Conservation (phyloP, 371 early-diverging fungal genomes). For the Mortierella sp. region DNA sequence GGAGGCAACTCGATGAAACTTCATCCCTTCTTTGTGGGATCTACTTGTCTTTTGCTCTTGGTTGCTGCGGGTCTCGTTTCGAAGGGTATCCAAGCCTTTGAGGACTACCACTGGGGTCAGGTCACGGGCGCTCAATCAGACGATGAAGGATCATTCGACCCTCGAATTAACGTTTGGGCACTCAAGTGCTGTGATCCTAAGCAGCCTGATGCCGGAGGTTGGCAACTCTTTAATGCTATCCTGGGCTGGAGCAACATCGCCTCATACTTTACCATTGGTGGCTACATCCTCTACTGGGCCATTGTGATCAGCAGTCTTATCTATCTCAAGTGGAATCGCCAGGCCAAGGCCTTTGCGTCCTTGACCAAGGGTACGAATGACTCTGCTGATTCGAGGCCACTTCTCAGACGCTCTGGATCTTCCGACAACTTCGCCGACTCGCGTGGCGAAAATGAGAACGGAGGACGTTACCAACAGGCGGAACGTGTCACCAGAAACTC, state of each 20-base stretch:
- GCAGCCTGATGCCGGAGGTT: constrained; percentile 60
- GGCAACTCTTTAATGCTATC: constrained; percentile 78
- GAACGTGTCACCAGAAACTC: too few species aligned
- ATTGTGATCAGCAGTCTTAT: constrained; percentile 54
- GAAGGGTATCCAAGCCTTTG: constrained; percentile 55
- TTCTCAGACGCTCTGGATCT: too few species aligned
- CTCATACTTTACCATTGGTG: constrained; percentile 60
- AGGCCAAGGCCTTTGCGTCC: constrained; percentile 22
- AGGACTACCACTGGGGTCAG: constrained; percentile 35
- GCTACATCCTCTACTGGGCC: constrained; percentile 70
- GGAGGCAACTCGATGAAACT: constrained; percentile 73
- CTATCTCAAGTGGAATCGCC: constrained; percentile 27
- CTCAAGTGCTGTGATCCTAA: constrained; percentile 47
- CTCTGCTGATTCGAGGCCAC: too few species aligned
- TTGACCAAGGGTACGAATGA: too few species aligned
- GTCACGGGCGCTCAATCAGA: constrained; percentile 59
- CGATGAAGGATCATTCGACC: constrained; percentile 54
- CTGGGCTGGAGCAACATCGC: constrained; percentile 73
- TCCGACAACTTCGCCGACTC: too few species aligned
- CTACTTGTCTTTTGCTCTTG: constrained; percentile 76
- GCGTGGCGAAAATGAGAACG: too few species aligned
- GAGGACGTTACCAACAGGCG: too few species aligned
- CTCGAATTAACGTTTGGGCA: constrained; percentile 58
- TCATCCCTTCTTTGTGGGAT: constrained; percentile 79
- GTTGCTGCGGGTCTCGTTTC: constrained; percentile 82